Evolutionary conservation across 306 rosid species (phyloP), one percentile per base, ranked within the genome.

Genomic region (Glycine latifolia): DNA sequence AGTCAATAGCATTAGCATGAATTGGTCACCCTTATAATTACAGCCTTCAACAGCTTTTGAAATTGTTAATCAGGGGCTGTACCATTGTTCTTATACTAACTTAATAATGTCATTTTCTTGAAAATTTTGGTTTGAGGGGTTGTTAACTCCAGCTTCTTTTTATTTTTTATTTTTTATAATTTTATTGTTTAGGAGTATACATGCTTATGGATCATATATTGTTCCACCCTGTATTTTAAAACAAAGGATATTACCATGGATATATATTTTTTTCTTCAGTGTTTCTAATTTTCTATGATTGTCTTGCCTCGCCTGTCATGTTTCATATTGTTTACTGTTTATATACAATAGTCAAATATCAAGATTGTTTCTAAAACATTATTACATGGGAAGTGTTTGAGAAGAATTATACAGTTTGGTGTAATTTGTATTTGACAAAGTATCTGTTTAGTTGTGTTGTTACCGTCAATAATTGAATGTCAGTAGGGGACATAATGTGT

Each of bases 1-100:
- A 71, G 85, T 15, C 82, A 26, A 43, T 81, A 75, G 84, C 68
- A 67, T 73, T 81, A 75, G 84, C 68, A 67, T 73, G 56, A 84
- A 62, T 71, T 65, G 79, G 79, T 73, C 80, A 83, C 79, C 76
- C 79, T 71, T 80, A 75, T 75, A 43, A 17, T n/a, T 17, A 46
- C 73, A 37, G 85, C 83, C 85, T 82, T 72, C 73, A 79, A 20
- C 71, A 81, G 16, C 78, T 63, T 26, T 26, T 66, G 81, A 58
- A 69, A 71, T 71, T 79, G 49, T 47, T 79, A n/a, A 46, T 14
- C 54, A 20, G 72, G 70, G 54, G 81, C 61, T 70, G 81, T 53
- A 58, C 43, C 20, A 13, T 70, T 71, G 83, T 75, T 82, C 78
- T 65, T 82, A 75, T 71, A 79, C 79, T 76, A 37, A 71, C 77